Evolutionary conservation across 129 eudicot genomes (phyloP), one percentile per base, ranked within the genome.

Genomic region (Solidago caesia): DNA sequence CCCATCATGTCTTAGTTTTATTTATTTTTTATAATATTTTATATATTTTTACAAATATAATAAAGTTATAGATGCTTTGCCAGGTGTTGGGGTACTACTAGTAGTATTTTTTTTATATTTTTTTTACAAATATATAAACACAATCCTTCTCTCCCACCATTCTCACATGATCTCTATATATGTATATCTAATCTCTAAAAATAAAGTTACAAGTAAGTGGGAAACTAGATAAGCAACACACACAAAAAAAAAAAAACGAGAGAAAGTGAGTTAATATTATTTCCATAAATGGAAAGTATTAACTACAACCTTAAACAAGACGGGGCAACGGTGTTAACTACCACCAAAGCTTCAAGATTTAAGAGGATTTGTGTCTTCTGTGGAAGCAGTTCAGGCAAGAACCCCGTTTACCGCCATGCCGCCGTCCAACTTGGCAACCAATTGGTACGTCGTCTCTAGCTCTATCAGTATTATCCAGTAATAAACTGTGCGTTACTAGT

Each of bases 371-470:
- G 97, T 82, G 97, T 92, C 72, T 92, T 92, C 79, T 92, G 97
- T 70, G 97, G 97, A 1, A 89, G 96, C 71, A 89, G 98, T 80
- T 85, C 96, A 0, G 98, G 98, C 68, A 92, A 87, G 77, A 89
- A 84, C 14, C 96, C 96, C 3, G 80, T 82, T 75, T 92, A 85
- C 63, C 91, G 78, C 46, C 87, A 87, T 68, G 96, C 98, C 0
- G 98, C 98, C n/a, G 27, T 87, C 56, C 96, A 92, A 74, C 98
- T 92, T 8, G 98, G 86, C 15, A 84, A 89, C 67, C 79, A 92
- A 81, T 72, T 92, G 90, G 98, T 92, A 84, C 15, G 27, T 53
- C 27, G 5, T 72, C 27, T 66, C 29, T 45, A 14, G 27, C 26
- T 48, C 4, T 13, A 51, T 57, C 21, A 42, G 5, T 42, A 64